A percentile compares a stretch with the other conserved stretches of the same genome.
These are phyloP conservation scores for Trypanosomatidae sp. DNA, from an alignment of 208 protist species.

Conservation along the genomic window DNA sequence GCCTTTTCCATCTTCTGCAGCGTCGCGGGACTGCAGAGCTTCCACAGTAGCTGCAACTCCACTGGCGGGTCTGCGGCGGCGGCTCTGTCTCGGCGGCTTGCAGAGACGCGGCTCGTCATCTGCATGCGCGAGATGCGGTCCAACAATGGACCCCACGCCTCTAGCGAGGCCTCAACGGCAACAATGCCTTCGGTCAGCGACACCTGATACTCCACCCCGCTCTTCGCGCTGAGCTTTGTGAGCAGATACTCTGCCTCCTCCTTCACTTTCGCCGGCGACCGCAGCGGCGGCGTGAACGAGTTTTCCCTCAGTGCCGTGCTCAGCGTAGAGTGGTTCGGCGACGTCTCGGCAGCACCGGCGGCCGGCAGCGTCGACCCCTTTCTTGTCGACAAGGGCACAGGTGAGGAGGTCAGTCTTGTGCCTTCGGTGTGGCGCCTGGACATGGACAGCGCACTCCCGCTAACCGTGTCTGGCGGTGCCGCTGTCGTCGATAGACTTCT, in stretches of 20 bases:
- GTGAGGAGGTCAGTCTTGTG: conserved; percentile 2
- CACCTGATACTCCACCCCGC: conserved; percentile 30
- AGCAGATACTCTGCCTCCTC: conserved; percentile 36
- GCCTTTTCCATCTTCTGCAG: conserved; percentile 38
- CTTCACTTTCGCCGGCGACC: conserved; percentile 27
- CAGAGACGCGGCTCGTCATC: neutral
- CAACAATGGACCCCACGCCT: conserved; percentile 28
- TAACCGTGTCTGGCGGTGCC: neutral
- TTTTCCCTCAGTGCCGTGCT: conserved; percentile 23
- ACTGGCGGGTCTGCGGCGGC: neutral
- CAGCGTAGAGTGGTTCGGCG: conserved; percentile 20
- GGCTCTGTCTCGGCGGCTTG: neutral
- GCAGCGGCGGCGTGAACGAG: conserved; percentile 20
- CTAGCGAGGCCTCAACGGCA: conserved; percentile 32
- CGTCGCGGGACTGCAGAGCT: conserved; percentile 54
- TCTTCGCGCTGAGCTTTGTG: conserved; percentile 25
- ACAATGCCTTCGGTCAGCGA: conserved; percentile 28
- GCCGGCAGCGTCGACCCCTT: neutral
- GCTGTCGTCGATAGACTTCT: conserved; percentile 6
- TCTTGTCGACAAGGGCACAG: neutral
- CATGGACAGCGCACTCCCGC: neutral
- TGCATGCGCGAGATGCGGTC: conserved; percentile 29
- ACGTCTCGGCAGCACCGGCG: neutral
- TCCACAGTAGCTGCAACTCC: conserved; percentile 57
- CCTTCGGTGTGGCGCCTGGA: neutral